These are phyloP conservation scores for Eucalyptus cloeziana DNA, from an alignment of 345 rosid species.

Conservation along the genomic window DNA sequence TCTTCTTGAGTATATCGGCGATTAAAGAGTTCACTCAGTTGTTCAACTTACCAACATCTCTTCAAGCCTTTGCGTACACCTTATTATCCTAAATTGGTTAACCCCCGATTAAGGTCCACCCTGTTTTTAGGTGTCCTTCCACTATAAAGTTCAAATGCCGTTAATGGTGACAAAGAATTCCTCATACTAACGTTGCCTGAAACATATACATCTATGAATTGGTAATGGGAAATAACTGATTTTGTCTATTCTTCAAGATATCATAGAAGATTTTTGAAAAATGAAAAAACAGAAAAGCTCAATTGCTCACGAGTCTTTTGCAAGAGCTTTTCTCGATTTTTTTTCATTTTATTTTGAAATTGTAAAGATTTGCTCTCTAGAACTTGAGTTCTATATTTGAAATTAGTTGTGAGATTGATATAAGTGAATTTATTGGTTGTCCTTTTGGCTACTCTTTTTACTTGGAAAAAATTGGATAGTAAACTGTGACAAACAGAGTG, in stretches of 20 bases:
- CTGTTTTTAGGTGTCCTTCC: neutral
- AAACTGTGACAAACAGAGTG: too few relatives aligned
- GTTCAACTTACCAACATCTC: neutral
- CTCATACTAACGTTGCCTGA: neutral
- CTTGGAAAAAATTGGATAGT: too few relatives aligned
- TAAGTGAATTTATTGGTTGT: neutral
- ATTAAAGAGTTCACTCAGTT: too few relatives aligned
- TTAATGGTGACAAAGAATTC: neutral
- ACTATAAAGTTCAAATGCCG: neutral
- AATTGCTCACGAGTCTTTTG: neutral
- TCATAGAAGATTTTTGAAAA: too few relatives aligned
- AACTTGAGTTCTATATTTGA: neutral
- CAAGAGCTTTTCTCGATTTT: neutral
- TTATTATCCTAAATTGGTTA: neutral
- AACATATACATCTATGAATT: neutral
- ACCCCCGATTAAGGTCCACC: neutral
- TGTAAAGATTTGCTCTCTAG: neutral
- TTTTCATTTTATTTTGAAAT: too few relatives aligned
- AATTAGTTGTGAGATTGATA: neutral
- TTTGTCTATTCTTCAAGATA: neutral
- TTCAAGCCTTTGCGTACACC: neutral
- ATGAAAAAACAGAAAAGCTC: neutral
- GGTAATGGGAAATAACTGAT: neutral
- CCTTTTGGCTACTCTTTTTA: neutral
- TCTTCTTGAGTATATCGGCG: neutral